Base-by-base conservation (phyloP, 345 rosid species). In the Cochlearia excelsa region DNA sequence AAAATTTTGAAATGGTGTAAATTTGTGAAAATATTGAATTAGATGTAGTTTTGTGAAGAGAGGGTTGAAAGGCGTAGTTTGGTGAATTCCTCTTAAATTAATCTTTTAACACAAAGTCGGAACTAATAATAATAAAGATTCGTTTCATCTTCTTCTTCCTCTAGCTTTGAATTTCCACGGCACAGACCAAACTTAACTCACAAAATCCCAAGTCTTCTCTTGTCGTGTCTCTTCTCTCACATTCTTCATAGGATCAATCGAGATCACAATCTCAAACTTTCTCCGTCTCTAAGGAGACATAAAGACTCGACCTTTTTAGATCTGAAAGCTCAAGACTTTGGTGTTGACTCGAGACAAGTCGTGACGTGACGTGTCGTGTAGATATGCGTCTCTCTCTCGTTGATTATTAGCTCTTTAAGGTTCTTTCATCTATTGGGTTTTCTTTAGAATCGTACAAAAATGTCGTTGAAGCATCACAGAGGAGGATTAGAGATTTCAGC, bases 401-500 rank as follows among this genome's bases (percentile, higher is more conserved):
- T 46, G 55, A n/a, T n/a, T n/a, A n/a, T n/a, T 31, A 46, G 33
- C 35, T 68, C 57, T 26, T 8, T 49, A 27, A 63, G 64, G 23
- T 39, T 53, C 16, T 34, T n/a, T 35, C n/a, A n/a, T n/a, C n/a
- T n/a, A n/a, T 23, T 11, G 56, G 37, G 43, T 33, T n/a, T 61
- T 30, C 3, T 30, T 49, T 11, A 30, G 46, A 66, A 11, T 39
- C 33, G 43, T 42, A 30, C 35, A 46, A 2, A 58, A 6, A 74
- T 74, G 78, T 59, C 71, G 46, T 60, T 41, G 75, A 69, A 70
- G 65, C 66, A 70, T 55, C 64, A 65, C 8, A 60, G n/a, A n/a
- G n/a, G 68, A 74, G 74, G 78, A 55, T 37, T 55, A 40, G 75
- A 74, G 51, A 50, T 64, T 1, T 65, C 71, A 3, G 68, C 57